These are phyloP conservation scores for Yamadazyma scolyti DNA, from an alignment of 805 yeast species.

Conservation along the genomic window DNA sequence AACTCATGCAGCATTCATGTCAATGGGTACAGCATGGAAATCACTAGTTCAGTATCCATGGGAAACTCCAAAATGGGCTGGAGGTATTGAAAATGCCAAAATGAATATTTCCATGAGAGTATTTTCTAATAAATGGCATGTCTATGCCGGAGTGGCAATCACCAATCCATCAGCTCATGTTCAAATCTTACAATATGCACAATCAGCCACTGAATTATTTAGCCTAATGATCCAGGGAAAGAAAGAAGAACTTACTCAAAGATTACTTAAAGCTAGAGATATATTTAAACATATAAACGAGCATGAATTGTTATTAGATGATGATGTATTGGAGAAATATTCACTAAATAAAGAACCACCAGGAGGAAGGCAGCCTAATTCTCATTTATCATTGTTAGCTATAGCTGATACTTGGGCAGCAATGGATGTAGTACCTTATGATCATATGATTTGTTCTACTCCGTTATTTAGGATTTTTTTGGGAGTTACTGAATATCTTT, in stretches of 20 bases:
- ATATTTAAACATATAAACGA: constrained; percentile 70
- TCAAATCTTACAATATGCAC: constrained; percentile 86
- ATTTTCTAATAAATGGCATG: constrained; percentile 95
- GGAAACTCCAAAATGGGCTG: constrained; percentile 81
- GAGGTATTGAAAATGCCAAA: constrained; percentile 95
- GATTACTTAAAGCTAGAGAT: constrained; percentile 65
- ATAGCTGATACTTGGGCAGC: constrained; percentile 93
- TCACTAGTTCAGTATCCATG: constrained; percentile 83
- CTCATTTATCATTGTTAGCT: constrained; percentile 83
- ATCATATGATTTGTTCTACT: constrained; percentile 94
- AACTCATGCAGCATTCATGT: constrained; percentile 93
- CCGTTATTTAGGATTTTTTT: constrained; percentile 87
- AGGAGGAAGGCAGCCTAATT: constrained; percentile 68
- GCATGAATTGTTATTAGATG: constrained; percentile 70
- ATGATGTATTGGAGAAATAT: constrained; percentile 70
- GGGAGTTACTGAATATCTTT: constrained; percentile 90
- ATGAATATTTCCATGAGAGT: constrained; percentile 89
- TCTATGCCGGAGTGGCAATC: constrained; percentile 95
- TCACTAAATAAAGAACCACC: constrained; percentile 73
- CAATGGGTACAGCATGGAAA: constrained; percentile 98
- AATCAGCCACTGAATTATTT: constrained; percentile 77
- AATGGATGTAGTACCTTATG: constrained; percentile 84
- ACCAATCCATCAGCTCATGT: constrained; percentile 92
- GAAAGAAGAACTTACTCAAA: constrained; percentile 49
- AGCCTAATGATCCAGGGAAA: constrained; percentile 76